Evolutionary conservation across 305 asterid genomes (phyloP), one percentile per base, ranked within the genome.

Genomic region (Rubia tinctorum): DNA sequence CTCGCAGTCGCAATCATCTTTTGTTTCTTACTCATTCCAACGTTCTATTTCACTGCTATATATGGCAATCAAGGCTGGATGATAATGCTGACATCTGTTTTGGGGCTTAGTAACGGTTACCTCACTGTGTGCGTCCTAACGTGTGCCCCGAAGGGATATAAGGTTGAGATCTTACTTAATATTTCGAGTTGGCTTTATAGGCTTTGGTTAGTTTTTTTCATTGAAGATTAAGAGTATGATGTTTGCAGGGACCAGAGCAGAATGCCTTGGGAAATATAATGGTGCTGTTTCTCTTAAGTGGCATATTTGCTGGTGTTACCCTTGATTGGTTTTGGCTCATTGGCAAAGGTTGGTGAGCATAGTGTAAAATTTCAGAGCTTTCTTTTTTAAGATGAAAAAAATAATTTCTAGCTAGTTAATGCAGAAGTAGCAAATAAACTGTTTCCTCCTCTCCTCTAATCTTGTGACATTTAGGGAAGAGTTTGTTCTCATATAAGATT

Each of bases 211-310:
- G 25, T 14, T 10, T 60, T 47, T 23, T 56, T 12, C 53, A n/a
- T n/a, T n/a, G n/a, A n/a, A n/a, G n/a, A n/a, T n/a, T n/a, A n/a
- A n/a, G n/a, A n/a, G n/a, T n/a, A n/a, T n/a, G n/a, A n/a, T n/a
- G n/a, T n/a, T n/a, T 63, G 30, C 80, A 84, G 86, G 86, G 86
- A 63, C 83, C 89, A 7, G 89, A 85, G 74, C 89, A 83, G 72
- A 85, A 81, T 69, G 87, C 87, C 0, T 30, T 85, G 71, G 89
- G 87, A 22, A 85, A 85, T 71, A 66, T 83, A 22, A 77, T 83
- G 17, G 87, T 85, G 0, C 22, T 81, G 18, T 85, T 85, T 79
- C 83, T 85, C 25, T 7, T 85, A 2, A 84, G 83, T 47, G 87
- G 89, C 15, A 77, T 85, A 75, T 85, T 79, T 76, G 78, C 84